Base-by-base conservation (phyloP, 129 eudicot genomes). In the Escallonia rubra region DNA sequence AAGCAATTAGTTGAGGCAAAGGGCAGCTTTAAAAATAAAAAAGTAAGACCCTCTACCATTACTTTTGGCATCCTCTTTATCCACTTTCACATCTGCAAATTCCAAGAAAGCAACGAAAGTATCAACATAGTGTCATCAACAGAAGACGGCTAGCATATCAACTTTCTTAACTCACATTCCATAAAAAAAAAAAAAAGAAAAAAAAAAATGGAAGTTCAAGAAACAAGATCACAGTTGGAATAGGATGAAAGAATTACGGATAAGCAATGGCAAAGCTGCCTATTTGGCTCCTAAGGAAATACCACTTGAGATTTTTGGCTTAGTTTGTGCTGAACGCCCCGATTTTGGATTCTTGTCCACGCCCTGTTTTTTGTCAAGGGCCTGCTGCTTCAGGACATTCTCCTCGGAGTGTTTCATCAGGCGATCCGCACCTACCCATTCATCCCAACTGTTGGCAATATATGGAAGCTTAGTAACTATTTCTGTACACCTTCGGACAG, bases 391-490 rank as follows among this genome's bases (percentile, higher is more conserved):
- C 81, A 49, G 64, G 57, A 86, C 61, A 75, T 93, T 93, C 72
- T 89, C 98, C 64, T 86, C 90, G 4, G 95, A 82, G 68, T 66
- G 61, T 75, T 93, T 93, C 96, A 93, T 65, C 64, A 93, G 50
- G 61, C 90, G 85, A 64, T 84, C 90, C 44, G 77, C 83, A 6
- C 86, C 92, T 60, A 89, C 88, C 98, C 98, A 93, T 89, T 93
- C 98, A 84, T 93, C 98, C 98, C 98, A 93, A 72, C 98, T 93
- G 87, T 79, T 56, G 66, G 62, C 78, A 81, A 69, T 13, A 83
- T 59, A 74, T 64, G 13, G 59, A 54, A 68, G 48, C 63, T 56
- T 74, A 68, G 73, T 66, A 55, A 71, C 50, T 41, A 57, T 23
- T 63, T 59, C 55, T 61, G 50, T 61, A 66, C 61, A 61, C 41